Evolutionary conservation across 306 rosid genomes (phyloP).

Genomic region (Crotalaria pallida): DNA sequence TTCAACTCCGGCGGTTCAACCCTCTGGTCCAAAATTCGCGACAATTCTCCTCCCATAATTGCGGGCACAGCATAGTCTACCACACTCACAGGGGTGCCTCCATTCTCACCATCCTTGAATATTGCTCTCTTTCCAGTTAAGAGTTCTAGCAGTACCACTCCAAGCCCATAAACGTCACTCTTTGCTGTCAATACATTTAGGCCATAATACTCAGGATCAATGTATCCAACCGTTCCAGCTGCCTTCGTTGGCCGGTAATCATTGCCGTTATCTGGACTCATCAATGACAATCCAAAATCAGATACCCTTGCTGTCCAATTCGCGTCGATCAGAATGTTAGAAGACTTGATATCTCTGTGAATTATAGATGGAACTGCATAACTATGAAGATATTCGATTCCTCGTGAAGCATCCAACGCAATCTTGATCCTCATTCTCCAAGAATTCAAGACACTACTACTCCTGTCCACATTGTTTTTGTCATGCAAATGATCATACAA

Average conservation of each 20-base stretch:
- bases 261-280: constrained; percentile 61
- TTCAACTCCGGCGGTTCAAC: constrained; percentile 63
- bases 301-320: constrained; percentile 87
- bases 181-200: constrained; percentile 83
- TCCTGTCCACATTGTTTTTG: constrained; percentile 63
- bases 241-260: constrained; percentile 64
- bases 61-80: constrained; percentile 79
- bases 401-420: constrained; percentile 83
- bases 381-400: constrained; percentile 88
- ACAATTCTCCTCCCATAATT: constrained; percentile 59
- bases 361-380: constrained; percentile 93
- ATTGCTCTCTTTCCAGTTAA: constrained; percentile 93
- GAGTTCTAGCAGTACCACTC: constrained; percentile 81
- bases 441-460: constrained; percentile 52
- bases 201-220: constrained; percentile 95
- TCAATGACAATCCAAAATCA: constrained; percentile 82
- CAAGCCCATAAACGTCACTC: constrained; percentile 95
- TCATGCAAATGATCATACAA: constrained; percentile 75
- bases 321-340: constrained; percentile 72
- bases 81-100: constrained; percentile 59
- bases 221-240: constrained; percentile 91
- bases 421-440: constrained; percentile 94
- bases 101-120: constrained; percentile 54
- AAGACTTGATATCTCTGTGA: constrained; percentile 89
- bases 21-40: constrained; percentile 57